Percentiles rank a stretch among this genome's conserved stretches.
Evolutionary conservation across 306 rosid species (phyloP).

Genomic region (Vicia faba): DNA sequence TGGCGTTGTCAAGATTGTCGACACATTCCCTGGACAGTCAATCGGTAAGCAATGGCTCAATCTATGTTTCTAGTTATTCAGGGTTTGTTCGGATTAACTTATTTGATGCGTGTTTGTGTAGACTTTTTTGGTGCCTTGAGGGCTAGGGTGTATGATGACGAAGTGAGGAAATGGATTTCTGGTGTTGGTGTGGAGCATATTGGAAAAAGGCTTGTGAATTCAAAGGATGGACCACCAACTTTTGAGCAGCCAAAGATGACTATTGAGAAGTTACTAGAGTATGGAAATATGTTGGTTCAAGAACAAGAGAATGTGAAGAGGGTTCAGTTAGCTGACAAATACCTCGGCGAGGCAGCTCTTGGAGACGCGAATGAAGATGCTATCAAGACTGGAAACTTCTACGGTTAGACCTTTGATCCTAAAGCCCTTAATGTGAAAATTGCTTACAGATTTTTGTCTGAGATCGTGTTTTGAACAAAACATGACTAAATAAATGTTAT

Average conservation of each 20-base stretch:
- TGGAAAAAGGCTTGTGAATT: slow-evolving; percentile 69
- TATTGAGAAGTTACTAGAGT: slow-evolving; percentile 54
- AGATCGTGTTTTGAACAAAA: too few species aligned
- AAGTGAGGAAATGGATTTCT: slow-evolving; percentile 66
- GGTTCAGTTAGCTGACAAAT: slow-evolving; percentile 67
- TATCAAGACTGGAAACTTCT: slow-evolving; percentile 56
- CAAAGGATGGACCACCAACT: slow-evolving; percentile 74
- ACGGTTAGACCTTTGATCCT: slow-evolving; percentile 41
- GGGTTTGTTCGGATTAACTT: neutral
- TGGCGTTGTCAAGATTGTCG: slow-evolving; percentile 65
- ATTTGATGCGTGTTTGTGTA: slow-evolving; percentile 32
- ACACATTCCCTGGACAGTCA: slow-evolving; percentile 73
- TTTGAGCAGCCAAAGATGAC: slow-evolving; percentile 64
- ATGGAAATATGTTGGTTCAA: slow-evolving; percentile 69
- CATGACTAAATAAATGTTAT: slow-evolving; percentile 27
- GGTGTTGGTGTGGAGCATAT: slow-evolving; percentile 59
- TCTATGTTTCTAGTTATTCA: neutral
- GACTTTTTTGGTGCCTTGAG: slow-evolving; percentile 81
- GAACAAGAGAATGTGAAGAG: slow-evolving; percentile 87
- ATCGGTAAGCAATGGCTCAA: slow-evolving; percentile 52
- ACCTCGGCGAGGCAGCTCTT: slow-evolving; percentile 70
- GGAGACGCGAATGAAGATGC: slow-evolving; percentile 73
- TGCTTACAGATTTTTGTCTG: too few species aligned
- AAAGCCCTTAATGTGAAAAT: too few species aligned
- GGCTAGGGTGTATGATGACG: slow-evolving; percentile 77